These are phyloP conservation scores for Thraustochytrium aureum DNA, from an alignment of 352 stramenopile genomes.

Conservation along the genomic window DNA sequence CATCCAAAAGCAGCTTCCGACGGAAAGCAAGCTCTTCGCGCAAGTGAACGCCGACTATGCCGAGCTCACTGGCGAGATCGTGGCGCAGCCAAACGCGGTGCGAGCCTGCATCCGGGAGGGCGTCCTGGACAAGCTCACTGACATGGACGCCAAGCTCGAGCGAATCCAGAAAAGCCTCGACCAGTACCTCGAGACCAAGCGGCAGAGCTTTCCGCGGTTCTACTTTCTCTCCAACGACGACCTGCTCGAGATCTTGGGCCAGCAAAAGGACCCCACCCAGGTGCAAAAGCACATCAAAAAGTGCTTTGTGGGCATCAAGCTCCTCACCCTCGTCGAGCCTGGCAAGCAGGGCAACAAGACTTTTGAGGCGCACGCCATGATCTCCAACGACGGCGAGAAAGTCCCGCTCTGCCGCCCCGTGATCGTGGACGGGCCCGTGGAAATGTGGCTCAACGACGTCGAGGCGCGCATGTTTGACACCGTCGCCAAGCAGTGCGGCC, in stretches of 20 bases:
- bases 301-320: constrained; percentile 95
- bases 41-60: constrained; percentile 98
- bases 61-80: constrained; percentile 95
- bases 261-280: constrained; percentile 95
- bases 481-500: constrained; percentile 39
- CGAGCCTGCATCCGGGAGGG: constrained; percentile 73
- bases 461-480: constrained; percentile 89
- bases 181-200: constrained; percentile 98
- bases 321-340: constrained; percentile 97
- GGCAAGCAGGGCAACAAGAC: constrained; percentile 69
- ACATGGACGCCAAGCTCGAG: constrained; percentile 95
- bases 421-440: constrained; percentile 81
- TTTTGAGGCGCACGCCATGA: constrained; percentile 74
- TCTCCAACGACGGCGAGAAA: constrained; percentile 98
- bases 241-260: constrained; percentile 99
- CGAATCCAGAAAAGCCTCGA: constrained; percentile 99
- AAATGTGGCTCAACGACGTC: constrained; percentile 94
- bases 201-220: constrained; percentile 87
- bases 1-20: constrained; percentile 98
- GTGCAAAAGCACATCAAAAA: constrained; percentile 93
- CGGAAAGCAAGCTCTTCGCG: constrained; percentile 97
- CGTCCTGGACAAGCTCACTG: constrained; percentile 74
- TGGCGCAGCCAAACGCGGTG: constrained; percentile 94
- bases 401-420: constrained; percentile 91
- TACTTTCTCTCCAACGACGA: constrained; percentile 99